Conservation (phyloP, 805 yeast genomes). For the Diddensiella santjacobensis region DNA sequence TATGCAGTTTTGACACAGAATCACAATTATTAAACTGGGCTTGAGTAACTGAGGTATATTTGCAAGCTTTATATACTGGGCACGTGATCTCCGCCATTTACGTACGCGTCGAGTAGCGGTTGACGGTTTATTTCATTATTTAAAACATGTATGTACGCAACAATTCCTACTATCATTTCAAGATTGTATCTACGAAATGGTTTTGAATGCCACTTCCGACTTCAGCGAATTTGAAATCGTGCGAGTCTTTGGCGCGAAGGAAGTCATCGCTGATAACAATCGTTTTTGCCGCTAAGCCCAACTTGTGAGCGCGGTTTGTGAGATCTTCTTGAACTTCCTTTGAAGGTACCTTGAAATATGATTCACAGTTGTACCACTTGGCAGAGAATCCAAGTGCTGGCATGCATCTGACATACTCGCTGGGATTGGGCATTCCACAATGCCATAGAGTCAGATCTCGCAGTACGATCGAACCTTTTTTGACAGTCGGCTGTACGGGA, state of each 20-base stretch:
- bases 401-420: constrained; percentile 18
- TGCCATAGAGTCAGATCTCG: constrained; percentile 23
- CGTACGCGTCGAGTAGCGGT: too few relatives aligned
- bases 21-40: too few relatives aligned
- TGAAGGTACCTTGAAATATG: background rate
- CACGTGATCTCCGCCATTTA: too few relatives aligned
- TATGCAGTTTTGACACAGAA: too few relatives aligned
- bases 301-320: background rate
- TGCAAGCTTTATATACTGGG: too few relatives aligned
- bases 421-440: constrained; percentile 20
- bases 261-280: background rate
- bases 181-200: background rate
- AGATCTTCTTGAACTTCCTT: background rate
- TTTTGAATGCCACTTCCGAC: background rate
- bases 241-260: background rate
- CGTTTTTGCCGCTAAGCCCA: background rate
- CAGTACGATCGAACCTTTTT: constrained; percentile 19
- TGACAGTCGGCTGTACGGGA: constrained; percentile 19
- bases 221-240: constrained; percentile 1
- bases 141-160: too few relatives aligned
- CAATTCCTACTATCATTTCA: background rate
- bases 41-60: too few relatives aligned
- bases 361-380: constrained; percentile 15
- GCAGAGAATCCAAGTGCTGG: constrained; percentile 17
- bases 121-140: too few relatives aligned